phyloP scores from a whole-genome alignment of 225 moss, liverwort and hornwort genomes.

The Pseudisothecium myosuroides region DNA sequence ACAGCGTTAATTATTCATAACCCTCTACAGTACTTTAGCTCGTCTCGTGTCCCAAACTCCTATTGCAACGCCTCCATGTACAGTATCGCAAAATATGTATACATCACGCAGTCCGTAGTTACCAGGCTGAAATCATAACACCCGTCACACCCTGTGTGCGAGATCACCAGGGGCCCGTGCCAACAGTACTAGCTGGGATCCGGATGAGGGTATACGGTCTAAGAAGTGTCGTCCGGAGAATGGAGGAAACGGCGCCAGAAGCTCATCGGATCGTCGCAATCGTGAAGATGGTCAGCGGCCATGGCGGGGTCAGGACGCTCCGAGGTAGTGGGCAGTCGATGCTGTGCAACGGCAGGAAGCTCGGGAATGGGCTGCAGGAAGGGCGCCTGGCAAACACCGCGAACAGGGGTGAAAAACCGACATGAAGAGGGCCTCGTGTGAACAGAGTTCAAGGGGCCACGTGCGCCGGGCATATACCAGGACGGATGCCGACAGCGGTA shows the following conservation, averaged over 20 bases:
- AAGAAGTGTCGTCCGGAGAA: background rate
- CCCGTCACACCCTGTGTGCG: background rate
- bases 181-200: background rate
- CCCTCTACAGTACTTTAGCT: background rate
- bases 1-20: background rate
- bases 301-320: background rate
- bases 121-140: background rate
- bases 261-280: background rate
- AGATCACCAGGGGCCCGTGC: background rate
- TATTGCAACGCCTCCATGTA: background rate
- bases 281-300: background rate
- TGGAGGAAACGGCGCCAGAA: accelerated
- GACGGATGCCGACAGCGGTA: background rate
- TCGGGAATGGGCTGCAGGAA: background rate
- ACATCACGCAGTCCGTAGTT: too few species aligned
- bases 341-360: background rate
- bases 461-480: background rate
- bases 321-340: background rate
- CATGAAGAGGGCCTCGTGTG: background rate
- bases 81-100: background rate
- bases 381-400: background rate
- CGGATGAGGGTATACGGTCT: background rate
- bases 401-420: background rate
- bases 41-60: background rate
- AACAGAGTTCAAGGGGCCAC: background rate